Percentiles rank a stretch among this genome's conserved stretches.
Conservation (phyloP, 1,284 basidiomycete species). For the Ganoderma leucocontextum region DNA sequence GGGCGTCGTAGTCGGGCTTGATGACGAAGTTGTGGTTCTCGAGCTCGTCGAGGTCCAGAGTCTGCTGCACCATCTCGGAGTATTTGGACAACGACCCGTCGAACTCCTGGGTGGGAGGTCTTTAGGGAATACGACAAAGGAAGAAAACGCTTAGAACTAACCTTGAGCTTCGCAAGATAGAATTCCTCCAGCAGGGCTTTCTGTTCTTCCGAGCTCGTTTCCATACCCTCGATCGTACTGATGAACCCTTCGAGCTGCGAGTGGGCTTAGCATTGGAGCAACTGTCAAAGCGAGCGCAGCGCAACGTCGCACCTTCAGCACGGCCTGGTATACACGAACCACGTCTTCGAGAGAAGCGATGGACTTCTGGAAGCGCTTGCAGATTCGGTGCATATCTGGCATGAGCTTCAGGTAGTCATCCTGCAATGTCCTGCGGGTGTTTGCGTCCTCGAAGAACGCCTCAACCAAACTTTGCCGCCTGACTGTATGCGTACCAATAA, state of each 20-base stretch:
- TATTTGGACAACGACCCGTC: conserved; percentile 78
- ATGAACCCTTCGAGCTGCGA: conserved; percentile 81
- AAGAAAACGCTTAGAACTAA: conserved; percentile 39
- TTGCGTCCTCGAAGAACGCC: conserved; percentile 83
- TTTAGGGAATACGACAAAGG: background rate
- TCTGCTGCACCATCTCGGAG: conserved; percentile 94
- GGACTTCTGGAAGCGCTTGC: conserved; percentile 91
- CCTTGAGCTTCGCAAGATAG: conserved; percentile 72
- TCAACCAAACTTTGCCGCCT: conserved; percentile 91
- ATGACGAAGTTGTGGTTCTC: conserved; percentile 90
- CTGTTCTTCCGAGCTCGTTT: conserved; percentile 56
- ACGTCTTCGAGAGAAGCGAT: conserved; percentile 93
- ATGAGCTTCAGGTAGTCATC: conserved; percentile 90
- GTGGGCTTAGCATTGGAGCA: background rate
- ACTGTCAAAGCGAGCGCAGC: background rate
- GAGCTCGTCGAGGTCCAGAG: conserved; percentile 91
- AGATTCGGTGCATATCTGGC: conserved; percentile 94
- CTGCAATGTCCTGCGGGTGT: conserved; percentile 79
- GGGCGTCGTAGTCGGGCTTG: conserved; percentile 89
- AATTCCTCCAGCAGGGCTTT: conserved; percentile 69
- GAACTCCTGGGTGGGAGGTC: conserved; percentile 58
- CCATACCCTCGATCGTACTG: conserved; percentile 62
- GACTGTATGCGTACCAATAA: conserved; percentile 50
- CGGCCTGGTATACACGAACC: conserved; percentile 94
- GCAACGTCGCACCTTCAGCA: conserved; percentile 56